Conservation (phyloP, 306 rosid species). For the Quercus engelmannii region DNA sequence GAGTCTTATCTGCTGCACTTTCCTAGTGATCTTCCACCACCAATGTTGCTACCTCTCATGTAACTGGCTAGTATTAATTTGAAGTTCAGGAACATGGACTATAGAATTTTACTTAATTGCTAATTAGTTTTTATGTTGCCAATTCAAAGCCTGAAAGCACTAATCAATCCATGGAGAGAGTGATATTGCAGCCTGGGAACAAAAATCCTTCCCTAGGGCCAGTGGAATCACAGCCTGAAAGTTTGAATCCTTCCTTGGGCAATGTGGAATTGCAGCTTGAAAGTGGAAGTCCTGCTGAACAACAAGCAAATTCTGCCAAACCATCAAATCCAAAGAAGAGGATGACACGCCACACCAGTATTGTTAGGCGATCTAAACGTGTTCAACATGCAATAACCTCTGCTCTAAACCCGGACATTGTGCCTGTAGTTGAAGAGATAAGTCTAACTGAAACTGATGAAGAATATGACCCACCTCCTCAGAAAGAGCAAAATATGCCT, state of each 20-base stretch:
- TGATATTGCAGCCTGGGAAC: background rate
- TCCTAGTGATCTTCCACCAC: background rate
- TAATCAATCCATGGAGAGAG: background rate
- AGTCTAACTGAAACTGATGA: conserved; percentile 29
- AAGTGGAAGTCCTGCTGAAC: conserved; percentile 1
- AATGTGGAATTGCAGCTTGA: conserved; percentile 6
- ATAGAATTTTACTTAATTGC: background rate
- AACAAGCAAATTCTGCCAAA: conserved; percentile 22
- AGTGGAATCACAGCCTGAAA: conserved; percentile 1
- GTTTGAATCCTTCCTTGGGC: conserved; percentile 10
- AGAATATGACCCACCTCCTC: conserved; percentile 34
- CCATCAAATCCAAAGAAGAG: conserved; percentile 18
- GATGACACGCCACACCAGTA: background rate
- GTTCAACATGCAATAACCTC: conserved; percentile 22
- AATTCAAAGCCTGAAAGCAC: background rate
- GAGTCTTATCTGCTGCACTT: background rate
- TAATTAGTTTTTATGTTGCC: background rate
- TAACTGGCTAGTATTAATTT: background rate
- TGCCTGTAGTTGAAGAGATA: conserved; percentile 27
- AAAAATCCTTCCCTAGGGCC: background rate
- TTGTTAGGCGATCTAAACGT: conserved; percentile 57
- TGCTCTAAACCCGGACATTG: conserved; percentile 1
- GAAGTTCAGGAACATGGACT: background rate
- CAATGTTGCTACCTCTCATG: background rate
- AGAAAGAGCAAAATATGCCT: conserved; percentile 17